Conservation (phyloP, 768 basidiomycete species). For the Collybia sordida region DNA sequence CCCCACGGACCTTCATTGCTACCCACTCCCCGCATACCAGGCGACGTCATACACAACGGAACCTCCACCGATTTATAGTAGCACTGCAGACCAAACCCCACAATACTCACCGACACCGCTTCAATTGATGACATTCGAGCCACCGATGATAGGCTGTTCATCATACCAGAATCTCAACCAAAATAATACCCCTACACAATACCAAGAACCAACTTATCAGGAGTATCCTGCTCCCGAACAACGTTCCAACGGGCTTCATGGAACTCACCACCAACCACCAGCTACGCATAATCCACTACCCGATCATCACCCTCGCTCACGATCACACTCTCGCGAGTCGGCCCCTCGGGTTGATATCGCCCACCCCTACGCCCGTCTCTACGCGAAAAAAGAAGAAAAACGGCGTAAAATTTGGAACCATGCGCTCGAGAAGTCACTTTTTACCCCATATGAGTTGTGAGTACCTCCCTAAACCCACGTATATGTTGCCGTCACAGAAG, state of each 20-base stretch:
- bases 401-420: conserved; percentile 79
- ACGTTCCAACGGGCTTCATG: neutral
- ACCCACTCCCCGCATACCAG: conserved; percentile 6
- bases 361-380: conserved; percentile 70
- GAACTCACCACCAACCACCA: neutral
- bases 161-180: no score
- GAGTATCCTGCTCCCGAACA: neutral
- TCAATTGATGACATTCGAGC: no score
- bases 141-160: no score
- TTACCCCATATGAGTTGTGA: conserved; percentile 66
- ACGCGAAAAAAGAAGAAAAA: conserved; percentile 65
- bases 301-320: no score
- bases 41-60: no score
- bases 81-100: neutral
- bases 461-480: conserved; percentile 17
- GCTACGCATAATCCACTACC: neutral
- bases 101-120: conserved; percentile 1
- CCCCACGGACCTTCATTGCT: neutral
- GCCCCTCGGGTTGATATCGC: conserved; percentile 30
- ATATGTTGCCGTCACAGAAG: neutral
- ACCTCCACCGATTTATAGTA: neutral
- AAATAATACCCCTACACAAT: no score
- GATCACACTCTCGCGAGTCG: no score
- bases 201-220: no score
- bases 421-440: conserved; percentile 70